Evolutionary conservation across 495 filamentous ascomycete species (phyloP), one percentile per base, ranked within the genome.

Genomic region (Penicillium verhagenii): DNA sequence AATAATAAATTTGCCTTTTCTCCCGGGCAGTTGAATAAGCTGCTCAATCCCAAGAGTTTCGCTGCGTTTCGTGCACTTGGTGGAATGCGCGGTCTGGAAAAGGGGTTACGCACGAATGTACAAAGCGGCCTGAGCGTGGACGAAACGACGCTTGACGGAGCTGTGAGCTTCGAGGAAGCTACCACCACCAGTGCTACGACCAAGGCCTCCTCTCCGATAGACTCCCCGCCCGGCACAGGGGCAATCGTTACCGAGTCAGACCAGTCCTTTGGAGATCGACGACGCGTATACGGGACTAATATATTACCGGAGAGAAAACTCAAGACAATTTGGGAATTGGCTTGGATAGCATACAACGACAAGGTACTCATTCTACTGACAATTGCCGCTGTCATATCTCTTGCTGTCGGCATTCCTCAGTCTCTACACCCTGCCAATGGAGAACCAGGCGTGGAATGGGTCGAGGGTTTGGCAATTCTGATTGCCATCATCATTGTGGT

Each of bases 271-370:
- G 52, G 57, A 6, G 90, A 94, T 57, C 80, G 90, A 14, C 81
- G 72, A 50, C 82, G 90, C 4, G 76, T 92, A 26, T 94, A 82
- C 63, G 82, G 79, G 31, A 79, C 77, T 49, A 95, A 94, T 56
- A 69, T 79, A 3, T 70, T 95, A 10, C 90, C 90, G 0, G 83
- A 83, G 56, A 82, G 81, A 56, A 91, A 89, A 63, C 66, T 84
- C 9, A 92, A 91, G 61, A 82, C 78, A 24, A 84, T 94, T 45
- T 83, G 86, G 58, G 72, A 82, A 60, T 71, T 92, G 18, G 86
- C 89, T 35, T 94, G 89, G 89, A 86, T 89, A 62, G 88, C 89
- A 3, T 90, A 88, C 60, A 88, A 91, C 46, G 90, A 95, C 68
- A 92, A 91, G 56, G 86, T 94, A 19, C 70, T 94, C 14, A 87